These are phyloP conservation scores for Coniochaeta hoffmannii DNA, from an alignment of 2,329 filamentous ascomycete genomes.

Conservation along the genomic window DNA sequence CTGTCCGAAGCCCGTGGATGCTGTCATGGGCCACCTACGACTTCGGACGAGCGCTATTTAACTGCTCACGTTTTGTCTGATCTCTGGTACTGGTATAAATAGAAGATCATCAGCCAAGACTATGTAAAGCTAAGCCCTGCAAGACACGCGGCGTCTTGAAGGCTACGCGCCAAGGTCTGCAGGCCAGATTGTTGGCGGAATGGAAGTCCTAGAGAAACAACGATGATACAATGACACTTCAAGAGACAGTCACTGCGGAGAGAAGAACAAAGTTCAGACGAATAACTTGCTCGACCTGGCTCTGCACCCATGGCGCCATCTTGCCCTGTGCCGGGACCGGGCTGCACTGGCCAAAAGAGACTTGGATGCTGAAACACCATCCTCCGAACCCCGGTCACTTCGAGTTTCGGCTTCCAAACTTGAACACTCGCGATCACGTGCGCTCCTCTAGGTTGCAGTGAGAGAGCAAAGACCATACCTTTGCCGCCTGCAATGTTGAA, in stretches of 20 bases:
- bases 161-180: not conserved
- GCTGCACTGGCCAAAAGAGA: not conserved
- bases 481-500: not conserved
- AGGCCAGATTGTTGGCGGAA: not conserved
- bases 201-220: not conserved
- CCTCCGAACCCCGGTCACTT: not conserved
- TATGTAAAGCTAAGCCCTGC: not conserved
- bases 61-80: too few relatives aligned
- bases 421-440: not conserved
- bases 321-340: not conserved
- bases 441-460: not conserved
- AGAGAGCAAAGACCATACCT: not conserved
- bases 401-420: not conserved
- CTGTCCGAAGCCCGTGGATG: too few relatives aligned
- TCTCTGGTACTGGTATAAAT: not conserved
- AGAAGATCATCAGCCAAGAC: not conserved
- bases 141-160: not conserved
- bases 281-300: not conserved
- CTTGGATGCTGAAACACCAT: not conserved
- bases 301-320: not conserved
- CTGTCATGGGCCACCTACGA: too few relatives aligned
- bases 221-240: not conserved
- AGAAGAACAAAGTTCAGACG: not conserved
- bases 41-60: too few relatives aligned
- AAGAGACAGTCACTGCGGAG: not conserved